Percentiles rank a stretch among this genome's conserved stretches.
These are phyloP conservation scores for Citrullus mucosospermus DNA, from an alignment of 306 rosid genomes.

Conservation along the genomic window DNA sequence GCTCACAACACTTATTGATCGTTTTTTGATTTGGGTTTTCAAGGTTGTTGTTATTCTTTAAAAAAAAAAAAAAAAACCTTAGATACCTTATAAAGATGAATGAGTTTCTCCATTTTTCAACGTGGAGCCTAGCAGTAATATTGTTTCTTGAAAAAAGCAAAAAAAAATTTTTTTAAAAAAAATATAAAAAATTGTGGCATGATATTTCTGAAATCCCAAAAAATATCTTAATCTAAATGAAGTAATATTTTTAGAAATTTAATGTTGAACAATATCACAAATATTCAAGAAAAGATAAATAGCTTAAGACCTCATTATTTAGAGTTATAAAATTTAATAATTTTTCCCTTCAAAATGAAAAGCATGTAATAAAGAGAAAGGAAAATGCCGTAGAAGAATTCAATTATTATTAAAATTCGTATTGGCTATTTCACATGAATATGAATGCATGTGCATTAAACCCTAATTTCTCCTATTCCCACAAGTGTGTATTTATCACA, in stretches of 20 bases:
- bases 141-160: too few relatives aligned
- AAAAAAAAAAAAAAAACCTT: too few relatives aligned
- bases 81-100: too few relatives aligned
- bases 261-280: not conserved
- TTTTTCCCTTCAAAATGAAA: not conserved
- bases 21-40: too few relatives aligned
- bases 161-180: too few relatives aligned
- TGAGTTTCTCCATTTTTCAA: too few relatives aligned
- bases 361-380: not conserved
- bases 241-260: not conserved
- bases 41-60: too few relatives aligned
- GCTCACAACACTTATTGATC: too few relatives aligned
- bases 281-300: not conserved
- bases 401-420: not conserved
- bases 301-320: not conserved
- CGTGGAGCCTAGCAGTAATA: too few relatives aligned
- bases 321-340: not conserved
- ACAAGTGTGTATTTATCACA: not conserved
- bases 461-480: not conserved
- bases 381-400: not conserved
- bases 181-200: too few relatives aligned
- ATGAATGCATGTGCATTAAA: not conserved
- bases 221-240: not conserved
- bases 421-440: not conserved
- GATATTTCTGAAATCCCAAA: too few relatives aligned